Base-by-base conservation (phyloP, 805 yeast species). In the Kockiozyma suomiensis region DNA sequence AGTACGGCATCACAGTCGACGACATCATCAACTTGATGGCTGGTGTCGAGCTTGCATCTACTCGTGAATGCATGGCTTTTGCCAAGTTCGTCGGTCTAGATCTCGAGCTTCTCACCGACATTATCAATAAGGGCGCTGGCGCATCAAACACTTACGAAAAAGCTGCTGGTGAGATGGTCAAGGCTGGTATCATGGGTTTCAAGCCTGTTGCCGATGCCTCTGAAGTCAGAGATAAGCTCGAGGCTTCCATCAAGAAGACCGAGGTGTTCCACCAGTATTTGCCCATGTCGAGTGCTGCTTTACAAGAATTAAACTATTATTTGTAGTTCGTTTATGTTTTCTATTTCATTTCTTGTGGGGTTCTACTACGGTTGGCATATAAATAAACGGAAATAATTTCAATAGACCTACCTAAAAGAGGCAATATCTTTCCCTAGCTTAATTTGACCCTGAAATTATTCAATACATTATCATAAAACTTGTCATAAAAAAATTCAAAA, bases 71-170 rank as follows among this genome's bases (percentile, higher is more conserved):
- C 46, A 59, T 59, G 56, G 60, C 60, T 5, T 59, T 59, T 25
- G 61, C 63, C n/a, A 37, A 47, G 43, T 61, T 40, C 30, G 63
- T 54, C 40, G 63, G 63, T 33, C 47, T 59, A 30, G 63, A 59
- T 28, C 38, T 59, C 32, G 52, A 37, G 30, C 47, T 55, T 10
- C 56, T 59, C 25, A 25, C 26, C 13, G 63, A 59, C 35, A 59
- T 59, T 32, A 47, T 59, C 37, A 50, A 32, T 49, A 54, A 54
- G 38, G 63, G 63, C 32, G 63, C 63, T 37, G 63, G 63, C 26
- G 59, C 56, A 13, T 49, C 56, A 26, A 46, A 45, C 23, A 49
- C 48, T 45, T 59, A 46, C 30, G 56, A 54, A 30, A 25, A 28
- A 13, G 56, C 61, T 15, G 60, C 58, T 12, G 38, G 56, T 13